These are phyloP conservation scores for Penicillium soppii DNA, from an alignment of 495 filamentous ascomycete species.

Conservation along the genomic window DNA sequence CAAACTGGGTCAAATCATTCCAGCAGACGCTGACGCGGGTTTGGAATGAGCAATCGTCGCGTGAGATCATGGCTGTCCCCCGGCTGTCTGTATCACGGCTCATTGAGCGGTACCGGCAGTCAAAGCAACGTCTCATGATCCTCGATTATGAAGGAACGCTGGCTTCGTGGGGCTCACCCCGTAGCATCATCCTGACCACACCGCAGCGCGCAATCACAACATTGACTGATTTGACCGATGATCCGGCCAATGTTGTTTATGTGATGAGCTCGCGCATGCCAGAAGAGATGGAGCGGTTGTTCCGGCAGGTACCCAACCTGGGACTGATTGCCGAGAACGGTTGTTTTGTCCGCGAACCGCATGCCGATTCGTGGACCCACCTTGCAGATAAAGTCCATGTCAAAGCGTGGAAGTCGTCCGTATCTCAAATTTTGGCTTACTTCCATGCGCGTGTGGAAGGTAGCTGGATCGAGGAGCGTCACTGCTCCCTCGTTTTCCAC, in stretches of 20 bases:
- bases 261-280: conserved; percentile 85
- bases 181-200: conserved; percentile 75
- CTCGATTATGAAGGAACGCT: conserved; percentile 92
- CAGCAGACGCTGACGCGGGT: conserved; percentile 64
- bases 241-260: conserved; percentile 81
- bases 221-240: conserved; percentile 73
- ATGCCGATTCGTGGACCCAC: conserved; percentile 66
- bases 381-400: conserved; percentile 68
- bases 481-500: conserved; percentile 85
- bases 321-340: conserved; percentile 93
- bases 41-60: conserved; percentile 77
- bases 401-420: conserved; percentile 72
- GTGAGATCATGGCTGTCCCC: conserved; percentile 80
- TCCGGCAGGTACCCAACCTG: conserved; percentile 72
- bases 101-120: conserved; percentile 59
- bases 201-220: conserved; percentile 80
- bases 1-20: conserved; percentile 78
- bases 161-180: conserved; percentile 77
- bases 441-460: conserved; percentile 86
- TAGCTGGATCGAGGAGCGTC: conserved; percentile 79
- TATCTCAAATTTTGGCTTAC: conserved; percentile 75
- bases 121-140: conserved; percentile 73
- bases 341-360: conserved; percentile 75
- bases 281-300: conserved; percentile 83
- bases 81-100: conserved; percentile 68